Base-by-base conservation (phyloP, 768 basidiomycete genomes). In the Rossbeevera mucosa region DNA sequence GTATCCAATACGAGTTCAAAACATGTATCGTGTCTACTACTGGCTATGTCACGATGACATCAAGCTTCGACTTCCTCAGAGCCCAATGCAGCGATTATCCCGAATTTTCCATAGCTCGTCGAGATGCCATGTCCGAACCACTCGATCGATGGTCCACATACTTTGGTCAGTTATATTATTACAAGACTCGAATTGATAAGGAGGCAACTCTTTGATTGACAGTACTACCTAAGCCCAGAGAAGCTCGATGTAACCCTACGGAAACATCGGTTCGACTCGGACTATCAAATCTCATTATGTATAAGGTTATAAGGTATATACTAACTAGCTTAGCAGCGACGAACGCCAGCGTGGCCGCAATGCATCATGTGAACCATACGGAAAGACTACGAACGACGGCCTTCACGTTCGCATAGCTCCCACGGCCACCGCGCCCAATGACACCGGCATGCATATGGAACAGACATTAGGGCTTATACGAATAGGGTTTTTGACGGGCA, bases 401-500 rank as follows among this genome's bases (percentile, higher is more conserved):
- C n/a, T 47, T 65, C 31, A 68, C 14, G 56, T 57, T 43, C 29
- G 47, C 65, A 64, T 56, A 5, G 53, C 49, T 42, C 59, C 54
- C 38, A 65, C 52, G 3, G 53, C 4, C 3, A 59, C 26, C 7
- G 40, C 55, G 41, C 59, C 56, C n/a, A n/a, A n/a, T 14, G 60
- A 51, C 33, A 18, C 33, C 18, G 33, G 33, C 38, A 47, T 48
- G 53, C 76, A 77, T 51, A 68, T 69, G 7, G 52, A 54, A 51
- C 76, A 77, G 38, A 50, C 50, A n/a, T 76, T 74, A 28, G 80
- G 79, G 65, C 82, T 84, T 57, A 88, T 76, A 55, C 86, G 75
- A 56, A 88, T 88, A 22, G 86, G 85, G 62, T 88, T 88, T 59
- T 74, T 79, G 43, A 81, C 79, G 25, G 86, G 86, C 43, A 77